Conservation (phyloP, 208 protist genomes). For the Endotrypanum monterogeii region DNA sequence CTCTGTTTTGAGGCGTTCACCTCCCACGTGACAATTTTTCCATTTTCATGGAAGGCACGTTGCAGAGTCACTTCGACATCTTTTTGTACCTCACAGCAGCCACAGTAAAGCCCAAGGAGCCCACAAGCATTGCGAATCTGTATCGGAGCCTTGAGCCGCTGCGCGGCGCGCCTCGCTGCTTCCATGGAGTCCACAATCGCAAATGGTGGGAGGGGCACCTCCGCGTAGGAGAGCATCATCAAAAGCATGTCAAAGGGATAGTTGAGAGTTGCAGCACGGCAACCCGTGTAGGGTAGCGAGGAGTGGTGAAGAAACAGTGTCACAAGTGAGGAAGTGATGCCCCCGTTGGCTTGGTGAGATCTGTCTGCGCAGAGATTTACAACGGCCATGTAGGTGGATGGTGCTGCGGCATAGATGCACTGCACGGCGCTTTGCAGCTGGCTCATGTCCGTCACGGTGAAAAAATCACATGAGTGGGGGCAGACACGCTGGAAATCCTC, state of each 20-base stretch:
- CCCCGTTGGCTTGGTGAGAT: slow-evolving; percentile 24
- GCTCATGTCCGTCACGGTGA: slow-evolving; percentile 33
- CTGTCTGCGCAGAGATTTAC: slow-evolving; percentile 60
- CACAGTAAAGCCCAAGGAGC: slow-evolving; percentile 6
- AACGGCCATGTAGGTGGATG: slow-evolving; percentile 19
- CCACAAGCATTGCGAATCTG: slow-evolving; percentile 28
- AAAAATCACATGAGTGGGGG: slow-evolving; percentile 30
- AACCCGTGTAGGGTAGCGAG: slow-evolving; percentile 52
- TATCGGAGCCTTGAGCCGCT: slow-evolving; percentile 33
- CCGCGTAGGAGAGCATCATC: slow-evolving; percentile 82
- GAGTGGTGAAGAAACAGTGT: slow-evolving; percentile 49
- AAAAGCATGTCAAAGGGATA: slow-evolving; percentile 68
- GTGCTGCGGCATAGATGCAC: slow-evolving; percentile 26
- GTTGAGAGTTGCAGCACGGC: slow-evolving; percentile 44
- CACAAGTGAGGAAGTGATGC: slow-evolving; percentile 36
- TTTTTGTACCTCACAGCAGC: slow-evolving; percentile 10
- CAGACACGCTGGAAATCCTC: slow-evolving; percentile 37
- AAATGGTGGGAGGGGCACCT: slow-evolving; percentile 60
- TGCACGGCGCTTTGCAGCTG: slow-evolving; percentile 41
- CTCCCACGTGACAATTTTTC: slow-evolving; percentile 55
- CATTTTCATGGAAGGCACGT: slow-evolving; percentile 19
- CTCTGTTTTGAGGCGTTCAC: slow-evolving; percentile 10
- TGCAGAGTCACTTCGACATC: slow-evolving; percentile 7
- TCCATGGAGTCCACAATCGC: slow-evolving; percentile 35
- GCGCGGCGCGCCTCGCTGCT: slow-evolving; percentile 30